Evolutionary conservation across 2,329 filamentous ascomycete species (phyloP), one percentile per base, ranked within the genome.

Genomic region (Colletotrichum sp.): DNA sequence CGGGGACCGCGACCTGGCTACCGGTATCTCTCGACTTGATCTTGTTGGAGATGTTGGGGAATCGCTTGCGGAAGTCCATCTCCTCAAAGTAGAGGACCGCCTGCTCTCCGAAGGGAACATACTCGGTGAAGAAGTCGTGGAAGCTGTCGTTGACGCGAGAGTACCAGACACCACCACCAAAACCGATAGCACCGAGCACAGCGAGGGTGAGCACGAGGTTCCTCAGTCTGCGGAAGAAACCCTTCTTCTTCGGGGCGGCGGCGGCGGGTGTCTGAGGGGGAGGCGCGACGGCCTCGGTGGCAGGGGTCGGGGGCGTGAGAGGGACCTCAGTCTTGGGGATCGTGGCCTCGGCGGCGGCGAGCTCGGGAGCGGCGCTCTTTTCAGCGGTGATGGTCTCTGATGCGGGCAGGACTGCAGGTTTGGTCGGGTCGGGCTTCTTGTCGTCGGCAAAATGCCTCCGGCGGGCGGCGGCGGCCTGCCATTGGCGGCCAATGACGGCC

Each of bases 101-200:
- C 83, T 98, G 95, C 87, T 99, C 97, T 81, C 96, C 97, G 80
- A 95, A 98, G 26, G 97, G 97, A 21, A 99, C 87, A 85, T 96
- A 99, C 87, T 98, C 96, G 81, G 96, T 99, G 87, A 99, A 99
- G 89, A 98, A 97, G 86, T 99, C 97, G 87, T 99, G 96, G 91
- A 99, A 99, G 87, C 95, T 98, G 89, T 99, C 97, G 83, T 94
- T 98, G 85, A 97, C 91, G 79, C 98, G 92, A 71, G 97, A 96
- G 86, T 98, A 97, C 89, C 95, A 98, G 71, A 98, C 93, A 79
- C 96, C 96, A 79, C 96, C 96, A 72, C 91, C 95, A 81, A 98
- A 99, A 52, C 94, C 93, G 60, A 98, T 86, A 8, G 92, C 92
- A 30, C 94, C 93, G 32, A 98, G 90, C 60, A 98, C 86, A 77